phyloP scores from a whole-genome alignment of 768 basidiomycete genomes.

The Leccinum longicurvipes region DNA sequence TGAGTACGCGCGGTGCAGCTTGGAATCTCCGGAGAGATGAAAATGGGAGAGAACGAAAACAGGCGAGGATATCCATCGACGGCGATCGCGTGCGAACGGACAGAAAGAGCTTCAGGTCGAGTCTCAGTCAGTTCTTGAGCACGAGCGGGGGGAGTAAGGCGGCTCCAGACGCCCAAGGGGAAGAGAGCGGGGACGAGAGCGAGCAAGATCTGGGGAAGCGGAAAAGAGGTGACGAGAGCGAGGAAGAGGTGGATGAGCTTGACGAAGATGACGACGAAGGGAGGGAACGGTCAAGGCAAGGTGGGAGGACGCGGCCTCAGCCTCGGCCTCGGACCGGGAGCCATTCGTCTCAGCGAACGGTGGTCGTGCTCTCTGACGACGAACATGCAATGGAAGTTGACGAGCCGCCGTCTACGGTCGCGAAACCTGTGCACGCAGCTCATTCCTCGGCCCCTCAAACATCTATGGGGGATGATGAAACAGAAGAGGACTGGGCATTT shows the following conservation, averaged over 20 bases:
- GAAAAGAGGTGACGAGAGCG: not conserved
- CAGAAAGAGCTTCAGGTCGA: conserved; percentile 41
- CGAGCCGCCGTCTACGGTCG: conserved; percentile 17
- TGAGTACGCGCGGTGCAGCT: conserved; percentile 49
- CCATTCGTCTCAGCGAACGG: conserved; percentile 18
- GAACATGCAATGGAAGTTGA: conserved; percentile 29
- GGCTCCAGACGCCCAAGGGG: not conserved
- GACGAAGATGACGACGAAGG: not conserved
- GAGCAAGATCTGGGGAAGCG: not conserved
- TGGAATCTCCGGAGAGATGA: conserved; percentile 41
- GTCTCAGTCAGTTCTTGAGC: conserved; percentile 53
- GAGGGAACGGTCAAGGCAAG: not conserved
- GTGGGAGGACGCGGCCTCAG: conserved; percentile 3
- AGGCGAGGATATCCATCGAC: conserved; percentile 24
- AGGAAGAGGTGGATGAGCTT: not conserved
- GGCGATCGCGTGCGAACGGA: conserved; percentile 3
- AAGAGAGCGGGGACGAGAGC: not conserved
- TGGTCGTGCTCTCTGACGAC: conserved; percentile 22
- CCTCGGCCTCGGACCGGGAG: conserved; percentile 13
- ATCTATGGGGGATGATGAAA: not conserved
- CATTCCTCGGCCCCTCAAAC: not conserved
- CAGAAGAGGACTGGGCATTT: conserved; percentile 21
- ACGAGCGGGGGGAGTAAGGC: conserved; percentile 43
- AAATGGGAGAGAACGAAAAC: conserved; percentile 36
- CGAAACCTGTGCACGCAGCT: conserved; percentile 4